Evolutionary conservation across 2,329 filamentous ascomycete species (phyloP), one percentile per base, ranked within the genome.

Genomic region (Cryphonectria naterciae): DNA sequence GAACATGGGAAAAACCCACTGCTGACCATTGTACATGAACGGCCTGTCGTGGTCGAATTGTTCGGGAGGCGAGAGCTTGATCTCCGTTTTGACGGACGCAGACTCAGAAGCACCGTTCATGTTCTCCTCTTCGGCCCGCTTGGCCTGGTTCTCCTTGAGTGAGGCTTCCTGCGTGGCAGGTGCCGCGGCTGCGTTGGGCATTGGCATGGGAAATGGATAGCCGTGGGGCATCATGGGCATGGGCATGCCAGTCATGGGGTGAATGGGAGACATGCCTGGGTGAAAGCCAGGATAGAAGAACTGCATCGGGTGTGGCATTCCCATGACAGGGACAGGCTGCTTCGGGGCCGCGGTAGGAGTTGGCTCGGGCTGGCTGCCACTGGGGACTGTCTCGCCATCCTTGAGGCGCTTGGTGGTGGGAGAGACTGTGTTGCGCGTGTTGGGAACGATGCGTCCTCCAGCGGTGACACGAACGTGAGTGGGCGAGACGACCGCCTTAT

Each of bases 381-480:
- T 73, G 22, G 56, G 41, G 32, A 70, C 39, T 46, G 72, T 75
- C 15, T 76, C 75, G 17, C 75, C 82, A 41, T 87, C 86, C 70
- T 82, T 86, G 68, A 79, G 74, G 78, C 82, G 83, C 77, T 88
- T 89, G 7, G 82, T 76, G 4, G 85, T 85, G 2, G 87, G 87
- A 11, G 88, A 89, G 6, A 81, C 80, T 2, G 85, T 81, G 17
- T 71, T 71, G 60, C 88, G 84, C 46, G 85, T 90, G 75, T 91
- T 91, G 65, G 89, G 89, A 1, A 92, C 89, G 75, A 92, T 91
- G 52, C 88, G 85, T 58, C 89, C 89, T 70, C 89, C 89, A 71
- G 89, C 89, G 28, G 89, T 92, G 65, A 92, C 89, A 22, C 89
- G 87, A 73, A 91, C 86, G 77, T 91, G 88, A 19, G 88, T 89